Evolutionary conservation across 768 basidiomycete genomes (phyloP).

Genomic region (Boletus pseudo-olivaceus): DNA sequence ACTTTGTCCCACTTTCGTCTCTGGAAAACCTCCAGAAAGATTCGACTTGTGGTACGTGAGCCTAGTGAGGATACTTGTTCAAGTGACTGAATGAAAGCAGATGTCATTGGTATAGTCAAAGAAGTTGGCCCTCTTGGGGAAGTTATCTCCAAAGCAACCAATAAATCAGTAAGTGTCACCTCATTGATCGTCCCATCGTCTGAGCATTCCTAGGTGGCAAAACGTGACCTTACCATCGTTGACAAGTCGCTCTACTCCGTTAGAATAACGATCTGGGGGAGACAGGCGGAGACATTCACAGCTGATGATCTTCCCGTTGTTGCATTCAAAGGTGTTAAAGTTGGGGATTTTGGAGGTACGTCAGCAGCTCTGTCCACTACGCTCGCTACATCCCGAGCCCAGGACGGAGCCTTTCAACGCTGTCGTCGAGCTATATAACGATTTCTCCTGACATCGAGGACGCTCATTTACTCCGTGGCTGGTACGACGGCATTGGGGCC

Average conservation of each 20-base stretch:
- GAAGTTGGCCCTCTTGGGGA: slow-evolving; percentile 66
- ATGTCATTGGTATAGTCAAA: slow-evolving; percentile 85
- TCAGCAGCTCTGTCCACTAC: neutral
- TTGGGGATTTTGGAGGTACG: slow-evolving; percentile 86
- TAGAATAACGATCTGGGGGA: slow-evolving; percentile 92
- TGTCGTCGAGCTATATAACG: slow-evolving; percentile 76
- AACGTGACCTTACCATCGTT: slow-evolving; percentile 87
- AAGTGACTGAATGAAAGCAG: slow-evolving; percentile 36
- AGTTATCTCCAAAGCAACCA: slow-evolving; percentile 73
- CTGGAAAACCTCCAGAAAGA: slow-evolving; percentile 72
- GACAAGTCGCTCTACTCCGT: slow-evolving; percentile 78
- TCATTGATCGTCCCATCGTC: neutral
- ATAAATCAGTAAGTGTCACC: slow-evolving; percentile 43
- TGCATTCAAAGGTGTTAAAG: slow-evolving; percentile 92
- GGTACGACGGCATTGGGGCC: slow-evolving; percentile 78
- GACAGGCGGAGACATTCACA: slow-evolving; percentile 82
- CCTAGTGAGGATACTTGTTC: neutral
- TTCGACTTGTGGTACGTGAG: slow-evolving; percentile 67
- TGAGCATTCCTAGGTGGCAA: slow-evolving; percentile 55
- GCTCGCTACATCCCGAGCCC: slow-evolving; percentile 4
- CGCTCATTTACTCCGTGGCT: slow-evolving; percentile 81
- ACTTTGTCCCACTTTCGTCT: slow-evolving; percentile 63
- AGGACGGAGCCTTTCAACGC: slow-evolving; percentile 85
- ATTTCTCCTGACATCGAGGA: slow-evolving; percentile 91
- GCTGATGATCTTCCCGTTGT: slow-evolving; percentile 63